Evolutionary conservation across 2,329 filamentous ascomycete genomes (phyloP).

Genomic region (Penicillium sp.): DNA sequence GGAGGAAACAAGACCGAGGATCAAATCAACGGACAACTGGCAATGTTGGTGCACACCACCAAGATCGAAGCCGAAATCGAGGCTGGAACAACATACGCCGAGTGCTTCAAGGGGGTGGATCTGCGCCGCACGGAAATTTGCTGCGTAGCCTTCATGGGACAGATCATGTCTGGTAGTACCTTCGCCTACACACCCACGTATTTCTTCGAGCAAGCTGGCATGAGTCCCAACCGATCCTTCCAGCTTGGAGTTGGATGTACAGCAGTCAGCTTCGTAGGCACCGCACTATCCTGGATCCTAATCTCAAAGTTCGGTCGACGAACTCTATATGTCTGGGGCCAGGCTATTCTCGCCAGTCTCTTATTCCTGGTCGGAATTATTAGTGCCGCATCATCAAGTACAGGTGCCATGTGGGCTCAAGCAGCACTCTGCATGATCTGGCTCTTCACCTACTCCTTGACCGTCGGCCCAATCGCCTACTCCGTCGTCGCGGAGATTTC

Average conservation of each 20-base stretch:
- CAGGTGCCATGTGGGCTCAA: conserved; percentile 31
- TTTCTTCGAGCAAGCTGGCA: conserved; percentile 45
- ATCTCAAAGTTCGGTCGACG: conserved; percentile 42
- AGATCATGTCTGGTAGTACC: conserved; percentile 36
- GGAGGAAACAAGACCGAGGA: conserved; percentile 25
- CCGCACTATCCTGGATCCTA: conserved; percentile 51
- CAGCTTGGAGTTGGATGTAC: conserved; percentile 45
- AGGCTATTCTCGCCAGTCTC: conserved; percentile 27
- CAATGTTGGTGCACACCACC: conserved; percentile 41
- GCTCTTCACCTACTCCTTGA: conserved; percentile 57
- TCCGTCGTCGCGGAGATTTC: conserved; percentile 56
- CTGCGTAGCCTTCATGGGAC: conserved; percentile 38
- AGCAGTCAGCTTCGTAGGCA: conserved; percentile 57
- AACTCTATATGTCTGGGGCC: conserved; percentile 39
- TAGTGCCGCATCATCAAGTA: conserved; percentile 22
- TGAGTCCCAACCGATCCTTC: conserved; percentile 35
- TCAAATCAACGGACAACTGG: conserved; percentile 27
- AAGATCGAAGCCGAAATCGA: conserved; percentile 32
- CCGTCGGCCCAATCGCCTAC: conserved; percentile 58
- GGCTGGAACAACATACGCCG: conserved; percentile 28
- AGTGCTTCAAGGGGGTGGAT: conserved; percentile 35
- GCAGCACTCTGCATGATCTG: conserved; percentile 53
- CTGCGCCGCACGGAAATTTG: conserved; percentile 45
- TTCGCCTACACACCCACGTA: conserved; percentile 40
- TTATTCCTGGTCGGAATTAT: conserved; percentile 33